These are phyloP conservation scores for Lenzites betulinus DNA, from an alignment of 768 basidiomycete species.

Conservation along the genomic window DNA sequence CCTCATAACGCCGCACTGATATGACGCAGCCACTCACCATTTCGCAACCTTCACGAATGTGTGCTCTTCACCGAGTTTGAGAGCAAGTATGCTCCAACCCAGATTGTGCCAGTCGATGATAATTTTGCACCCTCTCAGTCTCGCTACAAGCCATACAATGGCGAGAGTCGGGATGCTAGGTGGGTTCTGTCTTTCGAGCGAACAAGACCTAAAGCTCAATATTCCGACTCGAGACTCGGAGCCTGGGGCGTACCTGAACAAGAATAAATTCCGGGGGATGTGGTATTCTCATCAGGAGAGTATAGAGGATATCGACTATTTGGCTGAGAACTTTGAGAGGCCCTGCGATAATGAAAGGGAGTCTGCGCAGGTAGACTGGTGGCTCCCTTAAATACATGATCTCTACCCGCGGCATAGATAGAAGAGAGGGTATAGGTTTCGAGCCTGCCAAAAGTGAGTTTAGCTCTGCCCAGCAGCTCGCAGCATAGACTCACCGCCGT, in stretches of 20 bases:
- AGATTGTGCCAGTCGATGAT: conserved; percentile 99
- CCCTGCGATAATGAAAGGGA: conserved; percentile 73
- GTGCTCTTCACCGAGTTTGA: conserved; percentile 73
- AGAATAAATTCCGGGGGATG: conserved; percentile 82
- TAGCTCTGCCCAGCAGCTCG: too few relatives aligned
- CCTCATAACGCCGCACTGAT: too few relatives aligned
- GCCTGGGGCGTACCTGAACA: conserved; percentile 68
- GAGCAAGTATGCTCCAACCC: conserved; percentile 88
- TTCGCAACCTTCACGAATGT: conserved; percentile 72
- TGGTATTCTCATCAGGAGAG: conserved; percentile 59
- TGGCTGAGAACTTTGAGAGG: conserved; percentile 83
- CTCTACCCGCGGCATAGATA: conserved; percentile 62
- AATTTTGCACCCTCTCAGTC: conserved; percentile 74
- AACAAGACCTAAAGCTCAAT: background rate
- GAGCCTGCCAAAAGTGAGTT: too few relatives aligned
- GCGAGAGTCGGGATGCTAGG: conserved; percentile 94
- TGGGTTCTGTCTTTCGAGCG: conserved; percentile 68
- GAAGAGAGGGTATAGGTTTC: conserved; percentile 71
- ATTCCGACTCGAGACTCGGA: background rate
- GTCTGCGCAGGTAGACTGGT: conserved; percentile 48
- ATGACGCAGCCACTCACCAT: conserved; percentile 47
- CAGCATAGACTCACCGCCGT: conserved; percentile 60
- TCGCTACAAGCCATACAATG: conserved; percentile 74
- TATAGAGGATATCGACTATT: conserved; percentile 57
- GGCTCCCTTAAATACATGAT: conserved; percentile 70